A percentile compares a stretch with the other conserved stretches of the same genome.
phyloP scores from a whole-genome alignment of 257 asterid genomes.

The Dorcoceras hygrometricum region DNA sequence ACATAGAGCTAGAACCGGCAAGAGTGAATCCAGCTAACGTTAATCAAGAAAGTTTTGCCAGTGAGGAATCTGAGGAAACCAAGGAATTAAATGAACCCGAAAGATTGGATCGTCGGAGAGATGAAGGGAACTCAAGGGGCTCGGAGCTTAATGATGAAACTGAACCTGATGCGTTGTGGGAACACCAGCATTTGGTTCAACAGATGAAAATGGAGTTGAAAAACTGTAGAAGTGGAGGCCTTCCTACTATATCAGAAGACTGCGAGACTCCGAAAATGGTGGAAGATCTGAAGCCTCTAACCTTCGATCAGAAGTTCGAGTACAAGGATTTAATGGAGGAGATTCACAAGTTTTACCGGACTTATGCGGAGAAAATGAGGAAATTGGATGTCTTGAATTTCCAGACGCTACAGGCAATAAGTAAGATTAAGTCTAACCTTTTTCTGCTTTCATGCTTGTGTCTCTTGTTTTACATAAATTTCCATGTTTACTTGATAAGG shows the following conservation, averaged over 20 bases:
- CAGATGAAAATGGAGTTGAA: slow-evolving; percentile 85
- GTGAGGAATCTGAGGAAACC: slow-evolving; percentile 12
- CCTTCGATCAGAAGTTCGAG: slow-evolving; percentile 55
- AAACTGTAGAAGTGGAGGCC: slow-evolving; percentile 50
- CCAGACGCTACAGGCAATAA: slow-evolving; percentile 84
- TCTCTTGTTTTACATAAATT: background rate
- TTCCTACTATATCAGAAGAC: slow-evolving; percentile 89
- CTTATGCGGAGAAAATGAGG: slow-evolving; percentile 65
- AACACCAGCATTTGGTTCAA: slow-evolving; percentile 65
- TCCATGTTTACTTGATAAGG: too few relatives aligned
- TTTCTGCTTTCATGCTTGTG: background rate
- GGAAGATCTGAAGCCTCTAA: slow-evolving; percentile 67
- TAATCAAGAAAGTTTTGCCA: slow-evolving; percentile 11
- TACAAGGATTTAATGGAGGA: slow-evolving; percentile 63
- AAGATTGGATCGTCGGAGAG: slow-evolving; percentile 17
- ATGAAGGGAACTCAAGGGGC: slow-evolving; percentile 29
- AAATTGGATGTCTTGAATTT: slow-evolving; percentile 84
- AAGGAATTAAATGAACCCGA: slow-evolving; percentile 15
- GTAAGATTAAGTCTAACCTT: slow-evolving; percentile 42
- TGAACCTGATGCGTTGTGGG: slow-evolving; percentile 56
- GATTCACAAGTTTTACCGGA: slow-evolving; percentile 69
- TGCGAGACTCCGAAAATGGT: slow-evolving; percentile 51
- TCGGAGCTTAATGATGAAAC: slow-evolving; percentile 44
- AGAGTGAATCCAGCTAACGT: background rate
- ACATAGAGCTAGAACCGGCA: slow-evolving; percentile 47